Conservation (phyloP, 306 rosid species). For the Lathyrus aphaca region DNA sequence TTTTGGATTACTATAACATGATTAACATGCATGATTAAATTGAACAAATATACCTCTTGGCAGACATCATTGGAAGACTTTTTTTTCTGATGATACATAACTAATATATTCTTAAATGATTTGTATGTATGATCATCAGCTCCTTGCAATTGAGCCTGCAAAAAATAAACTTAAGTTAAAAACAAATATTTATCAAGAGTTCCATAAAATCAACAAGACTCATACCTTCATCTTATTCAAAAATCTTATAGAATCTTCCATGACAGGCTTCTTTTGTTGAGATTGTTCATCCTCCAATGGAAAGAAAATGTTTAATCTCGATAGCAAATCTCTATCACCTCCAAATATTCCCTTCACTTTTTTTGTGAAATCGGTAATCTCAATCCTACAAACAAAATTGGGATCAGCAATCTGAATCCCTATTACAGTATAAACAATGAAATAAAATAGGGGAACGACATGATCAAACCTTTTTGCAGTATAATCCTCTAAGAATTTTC, state of each 20-base stretch:
- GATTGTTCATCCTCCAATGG: slow-evolving; percentile 80
- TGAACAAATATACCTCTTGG: slow-evolving; percentile 3
- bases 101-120: not conserved
- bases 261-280: slow-evolving; percentile 73
- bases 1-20: not conserved
- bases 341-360: slow-evolving; percentile 85
- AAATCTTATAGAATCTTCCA: slow-evolving; percentile 87
- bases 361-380: slow-evolving; percentile 76
- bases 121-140: not conserved
- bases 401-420: too few relatives aligned
- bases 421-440: too few relatives aligned
- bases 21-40: too few relatives aligned
- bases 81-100: not conserved
- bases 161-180: not conserved
- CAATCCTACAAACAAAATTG: slow-evolving; percentile 56
- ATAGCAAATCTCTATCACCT: slow-evolving; percentile 79
- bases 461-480: too few relatives aligned
- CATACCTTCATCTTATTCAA: slow-evolving; percentile 85
- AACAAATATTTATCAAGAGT: not conserved
- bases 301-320: slow-evolving; percentile 90
- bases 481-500: too few relatives aligned
- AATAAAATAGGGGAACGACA: too few relatives aligned
- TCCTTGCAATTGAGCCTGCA: not conserved
- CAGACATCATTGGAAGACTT: not conserved
- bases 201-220: not conserved